A percentile compares a stretch with the other conserved stretches of the same genome.
These are phyloP conservation scores for Quercus lobata DNA, from an alignment of 331 rosid species.

Conservation along the genomic window DNA sequence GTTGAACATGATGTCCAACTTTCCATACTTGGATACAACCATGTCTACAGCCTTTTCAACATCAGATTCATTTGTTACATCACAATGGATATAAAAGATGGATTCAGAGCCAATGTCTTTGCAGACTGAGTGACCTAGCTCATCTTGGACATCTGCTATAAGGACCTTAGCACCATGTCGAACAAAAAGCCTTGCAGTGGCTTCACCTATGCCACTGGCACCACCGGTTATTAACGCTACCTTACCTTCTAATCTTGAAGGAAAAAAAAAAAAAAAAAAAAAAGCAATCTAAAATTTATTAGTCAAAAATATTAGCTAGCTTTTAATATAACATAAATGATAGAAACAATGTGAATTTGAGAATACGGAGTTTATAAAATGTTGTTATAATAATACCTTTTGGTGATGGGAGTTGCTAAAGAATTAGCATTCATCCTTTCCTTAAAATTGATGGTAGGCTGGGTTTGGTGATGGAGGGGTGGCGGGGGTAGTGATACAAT, in stretches of 20 bases:
- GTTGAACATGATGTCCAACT: slow-evolving; percentile 36
- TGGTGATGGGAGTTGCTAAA: no score
- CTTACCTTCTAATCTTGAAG: slow-evolving; percentile 37
- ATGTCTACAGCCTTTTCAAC: slow-evolving; percentile 20
- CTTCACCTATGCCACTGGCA: slow-evolving; percentile 48
- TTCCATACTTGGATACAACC: slow-evolving; percentile 17
- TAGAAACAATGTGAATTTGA: no score
- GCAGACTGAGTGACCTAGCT: slow-evolving; percentile 27
- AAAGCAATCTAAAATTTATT: no score
- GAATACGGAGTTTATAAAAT: no score
- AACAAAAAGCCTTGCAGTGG: slow-evolving; percentile 29
- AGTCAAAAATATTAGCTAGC: no score
- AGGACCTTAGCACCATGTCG: slow-evolving; percentile 43
- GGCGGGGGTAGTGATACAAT: no score
- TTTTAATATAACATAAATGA: no score
- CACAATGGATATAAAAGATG: slow-evolving; percentile 20
- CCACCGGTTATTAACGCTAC: slow-evolving; percentile 52
- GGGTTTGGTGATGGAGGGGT: no score
- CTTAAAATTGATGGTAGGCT: no score
- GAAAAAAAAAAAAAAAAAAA: not conserved
- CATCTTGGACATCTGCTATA: slow-evolving; percentile 43
- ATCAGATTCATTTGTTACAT: slow-evolving; percentile 28
- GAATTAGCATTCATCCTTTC: no score
- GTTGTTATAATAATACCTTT: no score
- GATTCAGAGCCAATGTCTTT: not conserved